Conservation (phyloP, 345 rosid genomes). For the Aquilaria malaccensis region DNA sequence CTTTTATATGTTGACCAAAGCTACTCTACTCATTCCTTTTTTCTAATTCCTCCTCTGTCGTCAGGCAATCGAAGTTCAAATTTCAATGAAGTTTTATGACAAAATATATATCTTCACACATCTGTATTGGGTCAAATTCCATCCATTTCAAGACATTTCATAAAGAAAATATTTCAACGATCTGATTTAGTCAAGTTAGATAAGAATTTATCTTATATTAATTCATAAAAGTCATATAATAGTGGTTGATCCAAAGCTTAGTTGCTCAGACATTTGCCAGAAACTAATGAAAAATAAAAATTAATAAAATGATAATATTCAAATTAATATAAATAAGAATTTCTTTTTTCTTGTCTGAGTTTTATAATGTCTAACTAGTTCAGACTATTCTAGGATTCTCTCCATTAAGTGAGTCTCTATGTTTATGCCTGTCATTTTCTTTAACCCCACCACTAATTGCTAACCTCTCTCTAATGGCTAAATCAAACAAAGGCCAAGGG, state of each 20-base stretch:
- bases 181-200: too few species aligned
- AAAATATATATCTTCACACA: not conserved
- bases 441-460: slow-evolving; percentile 61
- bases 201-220: too few species aligned
- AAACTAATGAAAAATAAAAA: not conserved
- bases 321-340: not conserved
- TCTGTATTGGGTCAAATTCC: slow-evolving; percentile 23
- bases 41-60: not conserved
- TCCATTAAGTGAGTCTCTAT: slow-evolving; percentile 14
- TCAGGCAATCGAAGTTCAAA: slow-evolving; percentile 7
- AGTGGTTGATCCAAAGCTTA: too few species aligned
- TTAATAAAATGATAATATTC: not conserved
- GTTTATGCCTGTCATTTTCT: slow-evolving; percentile 49
- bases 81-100: slow-evolving; percentile 16
- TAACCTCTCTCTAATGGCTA: slow-evolving; percentile 13
- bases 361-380: not conserved
- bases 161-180: too few species aligned
- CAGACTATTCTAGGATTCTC: slow-evolving; percentile 61
- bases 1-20: slow-evolving; percentile 53
- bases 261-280: too few species aligned
- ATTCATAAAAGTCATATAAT: not conserved
- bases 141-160: not conserved
- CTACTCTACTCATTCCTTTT: not conserved
- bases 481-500: slow-evolving; percentile 25
- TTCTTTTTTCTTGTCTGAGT: not conserved